Conservation (phyloP, 495 filamentous ascomycete species). For the Apiosordaria backusii region DNA sequence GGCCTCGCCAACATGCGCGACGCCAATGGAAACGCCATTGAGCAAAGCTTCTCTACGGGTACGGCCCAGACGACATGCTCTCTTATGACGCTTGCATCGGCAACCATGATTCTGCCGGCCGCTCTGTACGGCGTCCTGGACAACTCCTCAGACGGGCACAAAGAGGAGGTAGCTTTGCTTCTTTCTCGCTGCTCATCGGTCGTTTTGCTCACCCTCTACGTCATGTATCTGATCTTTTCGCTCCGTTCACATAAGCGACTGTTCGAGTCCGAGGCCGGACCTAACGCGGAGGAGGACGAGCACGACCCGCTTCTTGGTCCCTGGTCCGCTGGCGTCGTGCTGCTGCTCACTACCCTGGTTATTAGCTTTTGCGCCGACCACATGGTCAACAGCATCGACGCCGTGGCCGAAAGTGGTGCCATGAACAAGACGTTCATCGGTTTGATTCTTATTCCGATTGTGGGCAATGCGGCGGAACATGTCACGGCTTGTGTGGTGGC, state of each 20-base stretch:
- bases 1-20: constrained; percentile 59
- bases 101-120: constrained; percentile 91
- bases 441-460: constrained; percentile 91
- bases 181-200: constrained; percentile 89
- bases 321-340: constrained; percentile 64
- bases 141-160: constrained; percentile 35
- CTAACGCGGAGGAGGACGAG: constrained; percentile 35
- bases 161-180: constrained; percentile 64
- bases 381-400: constrained; percentile 88
- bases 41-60: constrained; percentile 79
- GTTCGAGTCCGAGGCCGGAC: constrained; percentile 64
- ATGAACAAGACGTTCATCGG: constrained; percentile 97
- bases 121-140: constrained; percentile 52
- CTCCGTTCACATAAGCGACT: constrained; percentile 74
- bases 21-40: constrained; percentile 40
- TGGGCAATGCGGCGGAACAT: constrained; percentile 96
- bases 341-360: constrained; percentile 72
- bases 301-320: constrained; percentile 63
- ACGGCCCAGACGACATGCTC: constrained; percentile 96
- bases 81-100: constrained; percentile 86
- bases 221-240: constrained; percentile 89
- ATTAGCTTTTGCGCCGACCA: constrained; percentile 94
- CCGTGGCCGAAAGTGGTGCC: constrained; percentile 72
- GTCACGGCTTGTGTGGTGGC: constrained; percentile 92
- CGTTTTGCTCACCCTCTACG: constrained; percentile 83